Percentiles rank a stretch among this genome's conserved stretches.
Evolutionary conservation across 495 filamentous ascomycete genomes (phyloP).

Genomic region (Aspergillus sparsus): DNA sequence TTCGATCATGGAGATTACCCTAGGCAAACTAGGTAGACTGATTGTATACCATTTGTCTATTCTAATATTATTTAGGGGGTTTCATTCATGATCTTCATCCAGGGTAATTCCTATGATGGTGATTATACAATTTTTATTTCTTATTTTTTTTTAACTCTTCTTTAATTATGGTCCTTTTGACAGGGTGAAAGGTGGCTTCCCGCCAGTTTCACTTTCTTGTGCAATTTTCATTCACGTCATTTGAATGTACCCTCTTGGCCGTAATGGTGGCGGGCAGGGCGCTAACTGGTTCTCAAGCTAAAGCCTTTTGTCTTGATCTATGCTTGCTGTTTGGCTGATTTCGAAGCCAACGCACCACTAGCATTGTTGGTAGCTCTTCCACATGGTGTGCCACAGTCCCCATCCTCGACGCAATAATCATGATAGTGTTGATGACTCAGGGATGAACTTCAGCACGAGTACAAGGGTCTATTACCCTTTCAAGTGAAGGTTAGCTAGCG

Average conservation of each 20-base stretch:
- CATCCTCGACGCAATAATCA: slow-evolving; percentile 16
- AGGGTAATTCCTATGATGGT: neutral
- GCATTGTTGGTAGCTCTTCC: slow-evolving; percentile 27
- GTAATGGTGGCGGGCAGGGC: slow-evolving; percentile 23
- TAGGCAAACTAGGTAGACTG: neutral
- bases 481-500: slow-evolving; percentile 25
- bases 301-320: slow-evolving; percentile 23
- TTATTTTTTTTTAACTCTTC: neutral
- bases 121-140: neutral
- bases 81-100: slow-evolving; percentile 3
- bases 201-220: slow-evolving; percentile 9
- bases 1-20: neutral
- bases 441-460: slow-evolving; percentile 19
- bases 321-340: slow-evolving; percentile 30
- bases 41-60: neutral
- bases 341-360: slow-evolving; percentile 31
- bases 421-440: slow-evolving; percentile 20
- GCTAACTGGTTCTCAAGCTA: slow-evolving; percentile 25
- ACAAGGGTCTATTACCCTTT: slow-evolving; percentile 28
- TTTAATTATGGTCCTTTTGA: slow-evolving; percentile 3
- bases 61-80: neutral
- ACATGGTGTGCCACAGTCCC: slow-evolving; percentile 26
- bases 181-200: slow-evolving; percentile 1
- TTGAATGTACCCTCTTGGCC: slow-evolving; percentile 20
- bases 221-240: slow-evolving; percentile 11